Evolutionary conservation across 495 filamentous ascomycete species (phyloP).

Genomic region (Neurospora hispaniola): DNA sequence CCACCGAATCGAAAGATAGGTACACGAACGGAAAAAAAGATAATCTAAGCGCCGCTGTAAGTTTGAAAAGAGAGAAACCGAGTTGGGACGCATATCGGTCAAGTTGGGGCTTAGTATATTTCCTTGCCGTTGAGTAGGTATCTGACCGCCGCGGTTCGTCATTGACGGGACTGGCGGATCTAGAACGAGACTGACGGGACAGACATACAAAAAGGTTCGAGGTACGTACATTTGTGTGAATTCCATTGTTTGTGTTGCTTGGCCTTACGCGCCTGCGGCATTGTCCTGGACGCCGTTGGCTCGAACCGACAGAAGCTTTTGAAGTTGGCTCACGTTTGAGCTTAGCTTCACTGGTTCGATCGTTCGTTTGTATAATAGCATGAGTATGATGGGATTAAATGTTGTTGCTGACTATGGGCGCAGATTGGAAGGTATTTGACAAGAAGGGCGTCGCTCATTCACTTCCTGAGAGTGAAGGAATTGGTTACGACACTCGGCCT

Average conservation of each 20-base stretch:
- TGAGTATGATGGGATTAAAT: background rate
- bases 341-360: background rate
- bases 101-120: background rate
- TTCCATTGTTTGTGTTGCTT: background rate
- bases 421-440: background rate
- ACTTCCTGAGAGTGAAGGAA: background rate
- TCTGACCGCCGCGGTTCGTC: background rate
- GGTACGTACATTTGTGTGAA: background rate
- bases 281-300: background rate
- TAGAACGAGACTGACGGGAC: background rate
- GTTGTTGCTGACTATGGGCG: background rate
- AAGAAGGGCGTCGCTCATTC: background rate
- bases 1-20: background rate
- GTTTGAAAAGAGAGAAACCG: background rate
- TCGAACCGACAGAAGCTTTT: background rate
- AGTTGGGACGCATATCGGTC: background rate
- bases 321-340: background rate
- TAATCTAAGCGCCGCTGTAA: background rate
- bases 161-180: background rate
- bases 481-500: background rate
- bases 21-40: background rate
- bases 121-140: background rate
- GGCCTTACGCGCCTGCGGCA: background rate
- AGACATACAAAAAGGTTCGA: background rate
- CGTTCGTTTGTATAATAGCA: background rate